Conservation (phyloP, 331 rosid genomes). For the Quercus lobata region DNA sequence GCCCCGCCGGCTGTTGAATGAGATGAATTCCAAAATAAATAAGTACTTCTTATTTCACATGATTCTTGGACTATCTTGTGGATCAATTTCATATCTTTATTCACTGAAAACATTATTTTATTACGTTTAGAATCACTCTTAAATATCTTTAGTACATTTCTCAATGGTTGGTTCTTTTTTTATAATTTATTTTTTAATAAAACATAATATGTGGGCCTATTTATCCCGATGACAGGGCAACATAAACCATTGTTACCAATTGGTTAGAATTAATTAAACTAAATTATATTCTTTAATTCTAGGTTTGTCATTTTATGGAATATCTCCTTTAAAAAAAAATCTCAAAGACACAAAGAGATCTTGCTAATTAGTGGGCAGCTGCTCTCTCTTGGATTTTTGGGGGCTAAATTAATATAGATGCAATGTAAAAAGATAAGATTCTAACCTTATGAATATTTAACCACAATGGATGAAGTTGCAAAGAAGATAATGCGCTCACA, state of each 20-base stretch:
- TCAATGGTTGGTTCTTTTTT: background rate
- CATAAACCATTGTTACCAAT: background rate
- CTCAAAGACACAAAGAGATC: background rate
- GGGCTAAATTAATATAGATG: background rate
- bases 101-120: background rate
- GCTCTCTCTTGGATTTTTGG: background rate
- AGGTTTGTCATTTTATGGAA: background rate
- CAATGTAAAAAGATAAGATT: too few species aligned
- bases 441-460: background rate
- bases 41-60: too few species aligned
- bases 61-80: background rate
- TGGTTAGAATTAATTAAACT: background rate
- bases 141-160: background rate
- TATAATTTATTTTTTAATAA: background rate
- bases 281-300: background rate
- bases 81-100: background rate
- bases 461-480: background rate
- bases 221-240: background rate
- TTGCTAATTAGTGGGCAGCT: background rate
- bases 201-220: background rate
- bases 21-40: too few species aligned
- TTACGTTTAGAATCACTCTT: background rate
- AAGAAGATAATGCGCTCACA: too few species aligned
- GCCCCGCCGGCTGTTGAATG: too few species aligned
- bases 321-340: background rate